Evolutionary conservation across 768 basidiomycete genomes (phyloP), one percentile per base, ranked within the genome.

Genomic region (Harrya chromipes): DNA sequence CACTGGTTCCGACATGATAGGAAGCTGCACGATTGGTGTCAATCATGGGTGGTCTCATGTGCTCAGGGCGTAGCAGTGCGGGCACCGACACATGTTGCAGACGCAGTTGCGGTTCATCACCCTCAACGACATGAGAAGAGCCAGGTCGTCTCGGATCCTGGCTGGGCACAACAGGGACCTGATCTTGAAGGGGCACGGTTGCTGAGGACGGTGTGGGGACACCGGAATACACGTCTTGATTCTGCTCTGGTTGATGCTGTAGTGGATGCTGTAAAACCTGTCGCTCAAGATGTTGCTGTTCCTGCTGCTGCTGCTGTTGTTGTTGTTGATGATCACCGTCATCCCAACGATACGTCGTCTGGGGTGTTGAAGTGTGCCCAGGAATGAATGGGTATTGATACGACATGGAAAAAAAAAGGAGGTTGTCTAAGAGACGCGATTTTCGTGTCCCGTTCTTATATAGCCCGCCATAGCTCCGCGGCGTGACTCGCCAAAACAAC

Each of bases 281-380:
- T 54, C 78, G 67, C 49, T 66, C 64, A 60, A 66, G 60, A 20
- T 24, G 58, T 10, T 73, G 68, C 31, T 68, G 64, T n/a, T n/a
- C n/a, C n/a, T 68, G 68, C 16, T 66, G 67, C 46, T 66, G 8
- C 12, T 29, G 29, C 13, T 59, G 55, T 13, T 66, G 69, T 17
- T 64, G 66, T 21, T 51, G 52, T 23, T 48, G 29, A 1, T 29
- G 43, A 14, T 67, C 24, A 71, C 60, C 71, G 68, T 72, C 74
- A 72, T 72, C 69, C 70, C 72, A 72, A 49, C 72, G 72, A 66
- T 62, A 74, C 47, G 55, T 56, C 40, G 64, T 69, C 59, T 70
- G 70, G 11, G 80, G 78, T 12, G 78, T 78, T 24, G 78, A 76
- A 63, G 72, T 72, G 61, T 72, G 69, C 64, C 77, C 77, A 60